A percentile compares a stretch with the other conserved stretches of the same genome.
Evolutionary conservation across 177 flowering plant genomes (phyloP).

Genomic region (Vitis hybrid): DNA sequence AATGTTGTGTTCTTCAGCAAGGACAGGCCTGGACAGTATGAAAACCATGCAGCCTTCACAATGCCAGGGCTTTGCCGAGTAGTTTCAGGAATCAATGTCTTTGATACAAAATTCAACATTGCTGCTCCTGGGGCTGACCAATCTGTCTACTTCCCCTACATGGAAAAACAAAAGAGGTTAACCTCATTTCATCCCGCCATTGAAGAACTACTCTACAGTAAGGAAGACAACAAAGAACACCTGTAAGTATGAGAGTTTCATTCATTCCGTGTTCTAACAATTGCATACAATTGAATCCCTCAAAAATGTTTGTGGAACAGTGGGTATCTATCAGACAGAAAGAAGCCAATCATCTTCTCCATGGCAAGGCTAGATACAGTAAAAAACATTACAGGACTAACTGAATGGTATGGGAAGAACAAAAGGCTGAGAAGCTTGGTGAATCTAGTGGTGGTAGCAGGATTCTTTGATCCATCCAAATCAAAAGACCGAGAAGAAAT

Average conservation of each 20-base stretch:
- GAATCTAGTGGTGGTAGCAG: conserved; percentile 77
- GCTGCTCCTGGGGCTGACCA: conserved; percentile 91
- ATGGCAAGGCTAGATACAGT: conserved; percentile 92
- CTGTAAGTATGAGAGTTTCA: conserved; percentile 41
- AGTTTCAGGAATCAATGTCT: conserved; percentile 78
- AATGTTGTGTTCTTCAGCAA: conserved; percentile 39
- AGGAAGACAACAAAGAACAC: conserved; percentile 66
- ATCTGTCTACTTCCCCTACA: conserved; percentile 72
- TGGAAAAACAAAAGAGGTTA: conserved; percentile 48
- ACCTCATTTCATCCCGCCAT: conserved; percentile 66
- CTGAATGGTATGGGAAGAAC: conserved; percentile 84
- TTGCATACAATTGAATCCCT: too few relatives aligned
- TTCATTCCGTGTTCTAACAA: neutral
- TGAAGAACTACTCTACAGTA: conserved; percentile 66
- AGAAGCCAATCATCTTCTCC: conserved; percentile 84
- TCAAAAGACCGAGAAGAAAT: conserved; percentile 83
- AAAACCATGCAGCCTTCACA: conserved; percentile 75
- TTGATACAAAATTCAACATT: conserved; percentile 86
- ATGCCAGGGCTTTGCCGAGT: conserved; percentile 81
- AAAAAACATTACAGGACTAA: conserved; percentile 74
- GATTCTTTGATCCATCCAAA: conserved; percentile 71
- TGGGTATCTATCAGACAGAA: conserved; percentile 70
- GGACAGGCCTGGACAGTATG: conserved; percentile 83
- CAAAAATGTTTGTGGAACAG: conserved; percentile 34
- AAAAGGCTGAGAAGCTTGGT: conserved; percentile 57